Conservation (phyloP, 2,329 filamentous ascomycete species). For the Mollisiaceae sp. region DNA sequence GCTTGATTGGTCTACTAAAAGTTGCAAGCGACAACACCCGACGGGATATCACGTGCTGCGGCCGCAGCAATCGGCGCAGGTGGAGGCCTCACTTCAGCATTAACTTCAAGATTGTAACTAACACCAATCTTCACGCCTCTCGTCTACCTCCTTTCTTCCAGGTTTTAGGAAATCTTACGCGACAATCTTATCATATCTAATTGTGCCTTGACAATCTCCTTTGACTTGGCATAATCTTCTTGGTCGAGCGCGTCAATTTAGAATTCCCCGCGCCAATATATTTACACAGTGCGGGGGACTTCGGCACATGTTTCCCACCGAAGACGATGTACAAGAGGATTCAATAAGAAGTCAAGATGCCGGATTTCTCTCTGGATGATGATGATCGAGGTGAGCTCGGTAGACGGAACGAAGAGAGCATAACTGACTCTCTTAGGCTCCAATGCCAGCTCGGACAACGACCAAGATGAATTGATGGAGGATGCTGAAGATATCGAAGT, state of each 20-base stretch:
- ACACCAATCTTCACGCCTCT: neutral
- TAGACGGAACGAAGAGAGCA: neutral
- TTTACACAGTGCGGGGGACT: conserved; percentile 1
- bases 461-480: conserved; percentile 64
- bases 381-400: conserved; percentile 40
- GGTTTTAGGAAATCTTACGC: neutral
- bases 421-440: conserved; percentile 38
- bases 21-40: too few species aligned
- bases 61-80: neutral
- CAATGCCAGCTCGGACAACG: conserved; percentile 54
- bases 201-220: neutral
- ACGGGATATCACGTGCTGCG: neutral
- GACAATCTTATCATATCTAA: neutral
- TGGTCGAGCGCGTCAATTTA: neutral
- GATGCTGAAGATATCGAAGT: conserved; percentile 46
- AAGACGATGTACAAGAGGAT: conserved; percentile 13
- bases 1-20: too few species aligned
- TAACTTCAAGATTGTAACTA: neutral
- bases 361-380: conserved; percentile 41
- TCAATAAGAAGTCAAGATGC: conserved; percentile 33
- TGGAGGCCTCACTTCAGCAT: neutral
- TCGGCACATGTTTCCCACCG: neutral
- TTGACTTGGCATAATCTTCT: neutral
- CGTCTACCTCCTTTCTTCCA: neutral
- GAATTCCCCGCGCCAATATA: conserved; percentile 6